Evolutionary conservation across 805 yeast genomes (phyloP).

Genomic region (Suhomyces prunicola): DNA sequence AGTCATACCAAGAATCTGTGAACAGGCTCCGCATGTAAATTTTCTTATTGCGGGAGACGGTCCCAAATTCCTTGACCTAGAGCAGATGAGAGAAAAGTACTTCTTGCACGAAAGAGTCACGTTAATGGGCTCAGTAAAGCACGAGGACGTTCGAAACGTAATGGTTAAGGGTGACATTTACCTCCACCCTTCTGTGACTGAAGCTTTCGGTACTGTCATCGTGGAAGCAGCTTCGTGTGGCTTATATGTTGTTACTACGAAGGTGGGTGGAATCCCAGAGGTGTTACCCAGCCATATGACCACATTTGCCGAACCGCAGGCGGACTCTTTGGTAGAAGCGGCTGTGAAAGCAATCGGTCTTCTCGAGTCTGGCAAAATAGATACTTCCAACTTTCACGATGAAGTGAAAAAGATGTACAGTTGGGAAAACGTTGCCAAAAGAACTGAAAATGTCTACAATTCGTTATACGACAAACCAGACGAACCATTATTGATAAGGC

Average conservation of each 20-base stretch:
- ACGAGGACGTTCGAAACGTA: slow-evolving; percentile 88
- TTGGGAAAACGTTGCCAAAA: slow-evolving; percentile 83
- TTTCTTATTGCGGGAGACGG: slow-evolving; percentile 96
- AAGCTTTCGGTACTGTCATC: slow-evolving; percentile 95
- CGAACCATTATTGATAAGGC: slow-evolving; percentile 54
- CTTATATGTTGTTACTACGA: slow-evolving; percentile 85
- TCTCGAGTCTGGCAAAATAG: slow-evolving; percentile 55
- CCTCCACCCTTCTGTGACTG: slow-evolving; percentile 89
- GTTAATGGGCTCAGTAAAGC: slow-evolving; percentile 81
- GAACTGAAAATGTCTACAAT: slow-evolving; percentile 83
- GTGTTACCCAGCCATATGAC: slow-evolving; percentile 93
- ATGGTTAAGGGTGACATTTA: slow-evolving; percentile 94
- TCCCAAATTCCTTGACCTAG: slow-evolving; percentile 88
- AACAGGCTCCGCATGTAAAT: slow-evolving; percentile 56
- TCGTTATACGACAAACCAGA: slow-evolving; percentile 40
- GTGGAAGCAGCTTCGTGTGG: slow-evolving; percentile 99
- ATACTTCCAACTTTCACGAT: slow-evolving; percentile 73
- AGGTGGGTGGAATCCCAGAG: slow-evolving; percentile 97
- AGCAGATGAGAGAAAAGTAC: slow-evolving; percentile 88
- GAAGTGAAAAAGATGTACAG: slow-evolving; percentile 81
- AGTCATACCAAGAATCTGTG: slow-evolving; percentile 80
- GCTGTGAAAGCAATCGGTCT: slow-evolving; percentile 66
- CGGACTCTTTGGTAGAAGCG: slow-evolving; percentile 71
- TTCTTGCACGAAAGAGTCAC: slow-evolving; percentile 85
- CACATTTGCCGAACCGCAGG: slow-evolving; percentile 84